Evolutionary conservation across 2,329 filamentous ascomycete genomes (phyloP).

Genomic region (Claviceps capensis): DNA sequence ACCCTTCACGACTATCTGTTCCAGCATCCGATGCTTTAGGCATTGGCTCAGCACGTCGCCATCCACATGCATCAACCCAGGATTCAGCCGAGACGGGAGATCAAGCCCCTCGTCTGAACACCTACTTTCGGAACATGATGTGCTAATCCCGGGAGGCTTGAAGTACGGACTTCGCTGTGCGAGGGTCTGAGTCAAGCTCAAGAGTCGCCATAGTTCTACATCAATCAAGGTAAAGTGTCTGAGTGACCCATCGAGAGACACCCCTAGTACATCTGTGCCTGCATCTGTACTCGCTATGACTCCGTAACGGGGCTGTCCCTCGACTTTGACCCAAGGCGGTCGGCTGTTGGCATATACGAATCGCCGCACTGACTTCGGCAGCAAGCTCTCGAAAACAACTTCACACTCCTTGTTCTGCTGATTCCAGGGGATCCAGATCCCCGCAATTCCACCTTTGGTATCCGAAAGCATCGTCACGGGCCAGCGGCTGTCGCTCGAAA

Average conservation of each 20-base stretch:
- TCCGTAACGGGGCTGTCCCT: constrained; percentile 24
- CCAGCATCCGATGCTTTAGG: constrained; percentile 31
- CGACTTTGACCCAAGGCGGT: constrained; percentile 32
- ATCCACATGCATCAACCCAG: constrained; percentile 48
- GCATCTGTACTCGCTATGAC: constrained; percentile 28
- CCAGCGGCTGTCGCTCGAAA: constrained; percentile 14
- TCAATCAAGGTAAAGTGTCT: constrained; percentile 56
- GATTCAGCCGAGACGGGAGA: constrained; percentile 25
- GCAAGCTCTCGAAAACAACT: constrained; percentile 39
- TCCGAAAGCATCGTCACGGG: constrained; percentile 36
- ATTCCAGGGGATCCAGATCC: constrained; percentile 35
- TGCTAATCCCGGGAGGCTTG: constrained; percentile 22
- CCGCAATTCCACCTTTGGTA: constrained; percentile 30
- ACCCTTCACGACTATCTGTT: constrained; percentile 24
- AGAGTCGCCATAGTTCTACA: constrained; percentile 47
- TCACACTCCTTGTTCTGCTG: constrained; percentile 27
- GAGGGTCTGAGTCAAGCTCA: constrained; percentile 62
- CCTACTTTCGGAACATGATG: constrained; percentile 5
- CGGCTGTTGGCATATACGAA: constrained; percentile 40
- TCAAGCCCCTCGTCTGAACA: constrained; percentile 11
- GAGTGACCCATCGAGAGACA: constrained; percentile 55
- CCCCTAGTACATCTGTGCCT: constrained; percentile 44
- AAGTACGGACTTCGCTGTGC: constrained; percentile 33
- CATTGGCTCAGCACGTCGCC: constrained; percentile 50
- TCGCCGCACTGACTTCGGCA: constrained; percentile 42